These are phyloP conservation scores for Suillus luteus DNA, from an alignment of 768 basidiomycete species.

Conservation along the genomic window DNA sequence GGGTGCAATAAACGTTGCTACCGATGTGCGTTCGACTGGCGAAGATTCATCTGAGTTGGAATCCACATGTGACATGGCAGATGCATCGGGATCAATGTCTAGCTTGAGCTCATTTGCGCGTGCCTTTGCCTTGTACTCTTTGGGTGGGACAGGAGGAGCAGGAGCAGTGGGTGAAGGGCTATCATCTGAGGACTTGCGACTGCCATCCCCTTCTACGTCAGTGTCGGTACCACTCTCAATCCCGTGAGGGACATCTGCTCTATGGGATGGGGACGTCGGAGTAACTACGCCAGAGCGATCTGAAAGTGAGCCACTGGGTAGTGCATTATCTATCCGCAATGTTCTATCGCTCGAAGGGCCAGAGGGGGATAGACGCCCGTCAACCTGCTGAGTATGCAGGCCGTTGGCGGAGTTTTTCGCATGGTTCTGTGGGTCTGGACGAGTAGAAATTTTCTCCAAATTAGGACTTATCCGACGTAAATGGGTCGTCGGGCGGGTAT, in stretches of 20 bases:
- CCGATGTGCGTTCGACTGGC: conserved; percentile 65
- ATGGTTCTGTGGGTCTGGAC: conserved; percentile 34
- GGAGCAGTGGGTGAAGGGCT: conserved; percentile 23
- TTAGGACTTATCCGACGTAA: conserved; percentile 31
- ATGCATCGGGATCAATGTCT: conserved; percentile 20
- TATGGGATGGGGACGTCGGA: conserved; percentile 62
- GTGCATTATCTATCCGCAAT: conserved; percentile 22
- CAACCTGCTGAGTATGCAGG: conserved; percentile 6
- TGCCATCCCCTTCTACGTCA: conserved; percentile 55
- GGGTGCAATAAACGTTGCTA: conserved; percentile 81
- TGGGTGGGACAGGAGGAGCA: conserved; percentile 50
- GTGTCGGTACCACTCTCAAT: conserved; percentile 78
- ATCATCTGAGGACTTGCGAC: conserved; percentile 30
- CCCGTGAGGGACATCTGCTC: conserved; percentile 68
- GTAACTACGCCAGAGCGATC: conserved; percentile 25
- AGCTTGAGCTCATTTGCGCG: conserved; percentile 35
- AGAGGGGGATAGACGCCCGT: conserved; percentile 19
- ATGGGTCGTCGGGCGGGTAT: conserved; percentile 14
- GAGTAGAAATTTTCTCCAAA: conserved; percentile 37
- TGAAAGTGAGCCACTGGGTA: conserved; percentile 24
- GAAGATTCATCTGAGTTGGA: conserved; percentile 55
- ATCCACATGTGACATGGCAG: conserved; percentile 33
- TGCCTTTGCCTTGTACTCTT: conserved; percentile 33
- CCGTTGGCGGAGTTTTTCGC: conserved; percentile 6
- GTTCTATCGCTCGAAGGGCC: conserved; percentile 12